Conservation (phyloP, 345 rosid species). For the Turnera subulata region DNA sequence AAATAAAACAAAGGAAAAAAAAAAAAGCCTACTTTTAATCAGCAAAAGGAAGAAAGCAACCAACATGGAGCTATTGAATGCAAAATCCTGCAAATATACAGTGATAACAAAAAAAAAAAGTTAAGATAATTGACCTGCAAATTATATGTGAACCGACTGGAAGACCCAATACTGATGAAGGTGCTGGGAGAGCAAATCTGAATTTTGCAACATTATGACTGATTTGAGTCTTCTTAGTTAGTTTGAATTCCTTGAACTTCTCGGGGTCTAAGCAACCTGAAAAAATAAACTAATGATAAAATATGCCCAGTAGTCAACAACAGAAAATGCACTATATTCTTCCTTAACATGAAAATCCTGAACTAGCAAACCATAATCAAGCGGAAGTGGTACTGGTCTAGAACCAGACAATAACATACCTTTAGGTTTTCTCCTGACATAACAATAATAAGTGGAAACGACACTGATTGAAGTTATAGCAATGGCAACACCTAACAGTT, state of each 20-base stretch:
- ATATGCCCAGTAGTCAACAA: not conserved
- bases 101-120: too few relatives aligned
- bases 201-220: constrained; percentile 98
- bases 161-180: constrained; percentile 83
- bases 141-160: constrained; percentile 93
- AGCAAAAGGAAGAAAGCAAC: not conserved
- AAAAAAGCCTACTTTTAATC: not conserved
- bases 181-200: constrained; percentile 66
- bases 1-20: not conserved
- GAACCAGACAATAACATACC: constrained; percentile 12
- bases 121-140: constrained; percentile 34
- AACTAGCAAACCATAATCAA: not conserved
- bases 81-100: too few relatives aligned
- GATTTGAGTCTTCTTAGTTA: constrained; percentile 67
- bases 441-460: constrained; percentile 59
- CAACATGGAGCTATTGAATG: not conserved
- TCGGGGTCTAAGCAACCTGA: constrained; percentile 83
- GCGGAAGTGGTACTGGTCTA: not conserved
- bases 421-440: constrained; percentile 40
- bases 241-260: constrained; percentile 86
- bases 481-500: constrained; percentile 43
- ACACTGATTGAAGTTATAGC: constrained; percentile 52
- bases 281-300: too few relatives aligned
- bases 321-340: too few relatives aligned
- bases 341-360: not conserved